Base-by-base conservation (phyloP, 768 basidiomycete genomes). In the Lentinula guzmanii region DNA sequence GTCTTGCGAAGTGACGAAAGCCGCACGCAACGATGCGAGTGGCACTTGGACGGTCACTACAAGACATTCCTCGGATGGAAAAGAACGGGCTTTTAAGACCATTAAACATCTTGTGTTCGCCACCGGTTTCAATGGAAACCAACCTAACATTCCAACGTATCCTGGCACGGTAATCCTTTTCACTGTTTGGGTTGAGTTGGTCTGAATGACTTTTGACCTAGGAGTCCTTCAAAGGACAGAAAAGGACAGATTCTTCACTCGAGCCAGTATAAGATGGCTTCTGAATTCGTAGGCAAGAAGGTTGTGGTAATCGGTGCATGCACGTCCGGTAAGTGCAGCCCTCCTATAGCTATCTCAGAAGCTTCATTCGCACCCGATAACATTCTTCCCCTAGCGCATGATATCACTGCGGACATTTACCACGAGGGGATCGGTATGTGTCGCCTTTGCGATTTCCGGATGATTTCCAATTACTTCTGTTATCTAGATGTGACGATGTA, bases 231-330 rank as follows among this genome's bases (percentile, higher is more conserved):
- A 81, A 84, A 64, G 90, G 90, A 7, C 73, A 82, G 55, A 70
- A 81, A 84, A 64, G 90, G 90, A 7, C 73, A 82, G 55, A 70
- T 85, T 3, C 64, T 85, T 15, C 90, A 91, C 68, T 88, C 87
- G 0, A 76, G 70, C 5, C 67, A 78, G 31, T 84, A 89, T 69
- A 77, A 79, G 43, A 74, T 70, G n/a, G 85, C 86, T 0, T 71
- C 74, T 10, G 83, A 84, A 43, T 85, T 85, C 65, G 50, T 68
- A 1, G 89, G 87, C 13, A 90, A 90, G 74, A 91, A 86, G 67
- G 87, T 89, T 0, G 76, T 86, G 3, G 83, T 91, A 2, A 73
- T 91, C 4, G 89, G 89, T 1, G 78, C 87, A 13, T 84, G 84
- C 57, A 87, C 86, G 10, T 86, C 83, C 1, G 79, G 81, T 79